These are phyloP conservation scores for Leishmania guyanensis DNA, from an alignment of 208 protist genomes.

Conservation along the genomic window DNA sequence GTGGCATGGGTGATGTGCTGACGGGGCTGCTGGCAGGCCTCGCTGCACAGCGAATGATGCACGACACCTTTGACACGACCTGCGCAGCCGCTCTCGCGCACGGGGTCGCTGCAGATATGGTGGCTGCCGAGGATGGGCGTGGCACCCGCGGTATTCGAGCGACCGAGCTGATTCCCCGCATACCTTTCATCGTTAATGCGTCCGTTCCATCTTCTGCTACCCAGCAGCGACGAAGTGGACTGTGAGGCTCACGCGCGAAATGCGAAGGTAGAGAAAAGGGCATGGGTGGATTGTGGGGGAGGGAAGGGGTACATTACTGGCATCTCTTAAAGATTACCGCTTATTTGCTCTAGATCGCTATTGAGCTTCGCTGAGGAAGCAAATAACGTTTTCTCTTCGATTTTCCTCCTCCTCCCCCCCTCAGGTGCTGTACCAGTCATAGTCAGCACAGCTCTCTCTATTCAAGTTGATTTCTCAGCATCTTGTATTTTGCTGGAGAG, in stretches of 20 bases:
- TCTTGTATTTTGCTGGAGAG: not conserved
- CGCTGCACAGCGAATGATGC: conserved; percentile 43
- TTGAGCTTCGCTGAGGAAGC: not conserved
- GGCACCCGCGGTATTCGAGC: conserved; percentile 69
- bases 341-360: not conserved
- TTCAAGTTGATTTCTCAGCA: not conserved
- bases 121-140: conserved; percentile 26
- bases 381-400: not conserved
- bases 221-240: not conserved
- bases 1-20: conserved; percentile 86
- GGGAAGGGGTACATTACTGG: not conserved
- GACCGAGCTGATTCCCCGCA: conserved; percentile 56
- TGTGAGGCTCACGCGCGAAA: not conserved
- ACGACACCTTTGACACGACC: conserved; percentile 37
- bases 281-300: not conserved
- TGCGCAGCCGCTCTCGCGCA: conserved; percentile 68
- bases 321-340: not conserved
- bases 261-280: too few relatives aligned
- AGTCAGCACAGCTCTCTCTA: not conserved
- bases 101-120: conserved; percentile 71
- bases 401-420: not conserved
- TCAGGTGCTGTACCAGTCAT: not conserved
- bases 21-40: conserved; percentile 67
- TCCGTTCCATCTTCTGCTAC: not conserved
- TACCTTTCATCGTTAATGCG: conserved; percentile 60